These are phyloP conservation scores for Penicillium egyptiacum DNA, from an alignment of 495 filamentous ascomycete genomes.

Conservation along the genomic window DNA sequence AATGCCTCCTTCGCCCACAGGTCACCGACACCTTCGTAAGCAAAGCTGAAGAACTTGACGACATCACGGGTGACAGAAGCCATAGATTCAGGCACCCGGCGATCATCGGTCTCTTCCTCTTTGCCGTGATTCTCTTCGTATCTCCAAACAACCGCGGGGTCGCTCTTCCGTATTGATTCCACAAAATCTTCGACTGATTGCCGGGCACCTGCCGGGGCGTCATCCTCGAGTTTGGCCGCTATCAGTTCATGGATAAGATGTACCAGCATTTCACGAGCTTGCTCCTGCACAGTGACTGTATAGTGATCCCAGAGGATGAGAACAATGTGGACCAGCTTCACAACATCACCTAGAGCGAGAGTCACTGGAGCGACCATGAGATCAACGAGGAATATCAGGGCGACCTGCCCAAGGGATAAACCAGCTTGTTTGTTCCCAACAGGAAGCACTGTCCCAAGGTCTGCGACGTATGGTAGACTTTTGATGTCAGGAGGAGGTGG, in stretches of 20 bases:
- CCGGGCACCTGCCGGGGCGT: slow-evolving; percentile 62
- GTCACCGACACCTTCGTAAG: slow-evolving; percentile 83
- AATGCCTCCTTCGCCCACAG: slow-evolving; percentile 87
- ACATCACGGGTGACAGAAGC: slow-evolving; percentile 74
- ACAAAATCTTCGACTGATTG: slow-evolving; percentile 82
- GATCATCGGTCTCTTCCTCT: slow-evolving; percentile 61
- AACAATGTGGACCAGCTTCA: slow-evolving; percentile 84
- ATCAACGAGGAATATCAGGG: slow-evolving; percentile 91
- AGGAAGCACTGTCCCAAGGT: slow-evolving; percentile 75
- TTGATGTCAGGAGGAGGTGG: slow-evolving; percentile 72
- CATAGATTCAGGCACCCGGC: slow-evolving; percentile 86
- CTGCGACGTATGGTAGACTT: slow-evolving; percentile 82
- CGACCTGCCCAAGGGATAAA: slow-evolving; percentile 88
- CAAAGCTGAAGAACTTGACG: slow-evolving; percentile 78
- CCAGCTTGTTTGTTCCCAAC: slow-evolving; percentile 86
- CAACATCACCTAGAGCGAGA: slow-evolving; percentile 71
- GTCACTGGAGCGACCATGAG: slow-evolving; percentile 91
- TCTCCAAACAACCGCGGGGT: slow-evolving; percentile 81
- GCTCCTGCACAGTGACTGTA: slow-evolving; percentile 90
- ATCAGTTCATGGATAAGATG: slow-evolving; percentile 97
- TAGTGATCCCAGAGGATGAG: slow-evolving; percentile 97
- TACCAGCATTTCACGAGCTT: slow-evolving; percentile 95
- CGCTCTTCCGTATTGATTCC: slow-evolving; percentile 84
- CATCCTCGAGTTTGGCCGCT: slow-evolving; percentile 83
- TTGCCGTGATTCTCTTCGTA: slow-evolving; percentile 90